A percentile compares a stretch with the other conserved stretches of the same genome.
These are phyloP conservation scores for Hevea brasiliensis DNA, from an alignment of 345 rosid genomes.

Conservation along the genomic window DNA sequence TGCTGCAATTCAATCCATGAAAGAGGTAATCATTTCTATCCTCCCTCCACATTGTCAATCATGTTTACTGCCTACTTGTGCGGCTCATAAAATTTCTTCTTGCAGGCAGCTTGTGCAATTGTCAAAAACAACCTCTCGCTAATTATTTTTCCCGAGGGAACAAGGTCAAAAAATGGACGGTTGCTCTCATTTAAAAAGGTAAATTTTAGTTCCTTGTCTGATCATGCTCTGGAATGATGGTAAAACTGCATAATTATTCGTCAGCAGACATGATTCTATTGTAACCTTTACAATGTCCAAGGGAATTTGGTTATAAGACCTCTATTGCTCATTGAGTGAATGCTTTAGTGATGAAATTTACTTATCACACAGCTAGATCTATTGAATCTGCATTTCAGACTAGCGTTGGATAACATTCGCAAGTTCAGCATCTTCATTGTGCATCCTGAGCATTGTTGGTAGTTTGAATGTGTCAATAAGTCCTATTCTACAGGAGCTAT, in stretches of 20 bases:
- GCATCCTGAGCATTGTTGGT: no score
- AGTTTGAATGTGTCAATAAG: no score
- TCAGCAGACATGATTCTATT: background rate
- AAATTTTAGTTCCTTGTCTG: background rate
- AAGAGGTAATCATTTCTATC: constrained; percentile 28
- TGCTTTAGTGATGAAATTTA: background rate
- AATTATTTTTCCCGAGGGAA: constrained; percentile 60
- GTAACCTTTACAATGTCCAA: background rate
- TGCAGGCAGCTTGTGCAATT: constrained; percentile 39
- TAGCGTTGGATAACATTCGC: background rate
- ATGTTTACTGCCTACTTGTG: background rate
- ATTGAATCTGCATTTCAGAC: background rate
- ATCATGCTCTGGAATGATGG: background rate
- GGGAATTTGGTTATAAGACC: background rate
- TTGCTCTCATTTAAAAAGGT: constrained; percentile 61
- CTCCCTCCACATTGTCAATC: background rate
- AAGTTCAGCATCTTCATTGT: background rate
- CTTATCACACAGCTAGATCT: background rate
- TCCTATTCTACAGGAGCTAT: no score
- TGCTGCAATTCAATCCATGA: constrained; percentile 52
- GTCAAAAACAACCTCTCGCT: constrained; percentile 43
- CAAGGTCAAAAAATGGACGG: constrained; percentile 52
- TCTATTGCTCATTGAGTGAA: background rate
- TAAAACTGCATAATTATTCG: background rate
- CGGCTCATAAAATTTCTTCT: constrained; percentile 8